Conservation (phyloP, 2,329 filamentous ascomycete species). For the Sclerotinia glacialis region DNA sequence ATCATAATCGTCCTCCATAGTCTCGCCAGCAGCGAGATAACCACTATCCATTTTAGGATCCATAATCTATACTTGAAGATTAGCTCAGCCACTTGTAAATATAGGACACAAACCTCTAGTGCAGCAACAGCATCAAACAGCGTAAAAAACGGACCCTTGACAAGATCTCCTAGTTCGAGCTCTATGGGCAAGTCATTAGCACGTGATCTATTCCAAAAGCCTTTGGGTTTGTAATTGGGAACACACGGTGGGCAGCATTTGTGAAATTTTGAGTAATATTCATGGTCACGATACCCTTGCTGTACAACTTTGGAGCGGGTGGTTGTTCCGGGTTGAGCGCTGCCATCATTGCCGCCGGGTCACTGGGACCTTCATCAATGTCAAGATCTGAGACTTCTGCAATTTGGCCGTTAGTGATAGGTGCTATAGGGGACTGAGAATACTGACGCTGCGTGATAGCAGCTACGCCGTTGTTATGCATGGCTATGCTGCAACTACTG, state of each 20-base stretch:
- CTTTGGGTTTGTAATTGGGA: conserved; percentile 16
- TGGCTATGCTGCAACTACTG: conserved; percentile 22
- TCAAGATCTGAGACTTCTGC: conserved; percentile 35
- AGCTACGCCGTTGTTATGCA: conserved; percentile 33
- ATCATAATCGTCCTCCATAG: conserved; percentile 81
- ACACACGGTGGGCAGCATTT: conserved; percentile 52
- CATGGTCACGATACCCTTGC: conserved; percentile 51
- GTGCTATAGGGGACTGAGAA: background rate
- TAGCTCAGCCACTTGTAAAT: background rate
- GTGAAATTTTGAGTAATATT: conserved; percentile 59
- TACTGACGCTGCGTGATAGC: conserved; percentile 33
- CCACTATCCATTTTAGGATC: conserved; percentile 99
- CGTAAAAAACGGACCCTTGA: conserved; percentile 93
- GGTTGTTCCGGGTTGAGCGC: conserved; percentile 34
- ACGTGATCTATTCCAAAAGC: conserved; percentile 28
- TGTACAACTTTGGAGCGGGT: conserved; percentile 37
- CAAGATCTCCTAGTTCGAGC: conserved; percentile 73
- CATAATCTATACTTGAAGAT: conserved; percentile 70
- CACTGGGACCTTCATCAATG: conserved; percentile 32
- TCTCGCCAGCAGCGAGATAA: conserved; percentile 71
- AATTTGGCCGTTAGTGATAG: conserved; percentile 25
- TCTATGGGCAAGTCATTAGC: conserved; percentile 48
- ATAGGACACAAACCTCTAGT: conserved; percentile 57
- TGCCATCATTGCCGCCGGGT: conserved; percentile 29
- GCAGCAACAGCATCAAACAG: conserved; percentile 92